Conservation (phyloP, 345 rosid species). For the Aquilaria malaccensis region DNA sequence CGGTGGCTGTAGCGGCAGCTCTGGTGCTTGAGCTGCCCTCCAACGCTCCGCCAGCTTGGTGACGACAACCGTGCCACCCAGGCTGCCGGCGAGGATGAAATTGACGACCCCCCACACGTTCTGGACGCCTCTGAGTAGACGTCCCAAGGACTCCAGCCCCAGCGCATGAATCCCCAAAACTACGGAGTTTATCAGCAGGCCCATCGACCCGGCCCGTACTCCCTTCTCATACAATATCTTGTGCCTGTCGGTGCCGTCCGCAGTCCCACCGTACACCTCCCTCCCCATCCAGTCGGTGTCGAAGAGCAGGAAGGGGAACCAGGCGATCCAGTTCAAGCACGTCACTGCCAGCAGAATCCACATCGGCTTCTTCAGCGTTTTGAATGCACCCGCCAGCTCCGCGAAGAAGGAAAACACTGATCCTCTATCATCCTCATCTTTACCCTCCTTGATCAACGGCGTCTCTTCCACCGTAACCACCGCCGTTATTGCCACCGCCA, state of each 20-base stretch:
- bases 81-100: constrained; percentile 46
- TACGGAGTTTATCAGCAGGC: constrained; percentile 72
- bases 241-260: constrained; percentile 21
- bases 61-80: constrained; percentile 44
- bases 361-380: constrained; percentile 46
- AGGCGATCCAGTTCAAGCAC: constrained; percentile 75
- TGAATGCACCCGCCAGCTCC: constrained; percentile 42
- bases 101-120: constrained; percentile 64
- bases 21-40: constrained; percentile 2
- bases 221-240: constrained; percentile 47
- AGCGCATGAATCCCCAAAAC: constrained; percentile 64
- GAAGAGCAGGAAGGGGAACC: constrained; percentile 78
- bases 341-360: constrained; percentile 67
- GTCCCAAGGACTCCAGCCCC: constrained; percentile 34
- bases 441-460: constrained; percentile 21
- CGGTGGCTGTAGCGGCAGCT: constrained; percentile 35
- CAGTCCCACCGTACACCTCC: constrained; percentile 78
- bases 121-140: constrained; percentile 39
- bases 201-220: constrained; percentile 74
- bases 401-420: constrained; percentile 21
- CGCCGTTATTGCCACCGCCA: constrained; percentile 30
- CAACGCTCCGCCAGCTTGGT: constrained; percentile 56
- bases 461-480: constrained; percentile 34
- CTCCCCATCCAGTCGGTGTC: constrained; percentile 96
- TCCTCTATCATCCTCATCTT: neutral